These are phyloP conservation scores for Rhodotorula sp. DNA, from an alignment of 1,284 basidiomycete genomes.

Conservation along the genomic window DNA sequence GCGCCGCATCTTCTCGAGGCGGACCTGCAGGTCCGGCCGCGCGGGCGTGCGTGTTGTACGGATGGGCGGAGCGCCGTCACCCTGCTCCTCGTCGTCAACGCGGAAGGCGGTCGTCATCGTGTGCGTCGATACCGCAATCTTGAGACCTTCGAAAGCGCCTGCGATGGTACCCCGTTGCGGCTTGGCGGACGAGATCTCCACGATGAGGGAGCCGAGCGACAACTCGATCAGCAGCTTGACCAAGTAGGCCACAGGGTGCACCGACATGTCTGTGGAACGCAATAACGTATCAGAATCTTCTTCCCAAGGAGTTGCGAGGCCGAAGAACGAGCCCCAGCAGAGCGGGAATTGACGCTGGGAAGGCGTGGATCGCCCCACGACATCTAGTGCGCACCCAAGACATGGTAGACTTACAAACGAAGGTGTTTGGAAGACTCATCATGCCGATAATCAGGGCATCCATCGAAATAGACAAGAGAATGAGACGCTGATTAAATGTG, in stretches of 20 bases:
- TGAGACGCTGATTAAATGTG: constrained; percentile 34
- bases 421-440: constrained; percentile 20
- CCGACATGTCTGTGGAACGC: neutral
- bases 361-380: too few species aligned
- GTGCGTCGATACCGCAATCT: constrained; percentile 29
- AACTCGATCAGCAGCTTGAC: constrained; percentile 16
- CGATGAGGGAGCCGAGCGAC: constrained; percentile 14
- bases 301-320: too few species aligned
- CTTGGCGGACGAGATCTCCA: constrained; percentile 25
- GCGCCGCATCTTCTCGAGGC: constrained; percentile 24
- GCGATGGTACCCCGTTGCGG: neutral
- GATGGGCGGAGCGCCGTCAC: neutral
- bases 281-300: too few species aligned
- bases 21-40: constrained; percentile 19
- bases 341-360: too few species aligned
- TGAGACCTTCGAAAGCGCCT: constrained; percentile 8
- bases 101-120: constrained; percentile 10
- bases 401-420: neutral
- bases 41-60: constrained; percentile 33
- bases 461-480: constrained; percentile 32
- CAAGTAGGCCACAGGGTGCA: constrained; percentile 6
- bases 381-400: too few species aligned
- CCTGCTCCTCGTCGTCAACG: constrained; percentile 15
- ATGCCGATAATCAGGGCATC: constrained; percentile 39
- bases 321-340: too few species aligned